Evolutionary conservation across 768 basidiomycete species (phyloP), one percentile per base, ranked within the genome.

Genomic region (Pisolithus tinctorius): DNA sequence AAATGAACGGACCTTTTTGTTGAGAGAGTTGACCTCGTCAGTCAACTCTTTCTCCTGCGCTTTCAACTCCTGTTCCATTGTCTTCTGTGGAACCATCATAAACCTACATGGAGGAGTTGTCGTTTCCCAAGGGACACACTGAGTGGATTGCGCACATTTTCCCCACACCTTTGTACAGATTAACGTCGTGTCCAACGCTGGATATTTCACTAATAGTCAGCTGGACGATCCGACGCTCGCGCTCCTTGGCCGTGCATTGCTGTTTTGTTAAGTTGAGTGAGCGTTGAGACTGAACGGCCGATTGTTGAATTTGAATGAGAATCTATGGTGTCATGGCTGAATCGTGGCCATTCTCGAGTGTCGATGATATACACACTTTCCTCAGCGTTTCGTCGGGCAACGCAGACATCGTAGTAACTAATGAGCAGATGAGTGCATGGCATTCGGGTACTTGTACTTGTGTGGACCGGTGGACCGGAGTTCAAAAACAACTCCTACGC

Each of bases 91-190:
- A 5, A 89, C 82, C 73, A 84, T 80, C 79, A 97, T 80, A 68
- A 97, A 97, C 91, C 93, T 96, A 55, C 5, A 23, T 46, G 47
- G 10, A 47, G 30, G 2, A 58, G 42, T 43, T 49, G 26, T 41
- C 25, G 16, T 39, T 43, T 17, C 36, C 29, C 49, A 46, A 6
- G 23, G 46, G 39, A 34, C 26, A 45, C 20, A 58, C 50, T 55
- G 56, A 47, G 8, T 36, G 34, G 31, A 47, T 23, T 41, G 30
- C 44, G 9, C 11, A 94, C 94, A 95, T 95, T 71, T 97, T 97
- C 30, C 94, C 94, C 42, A 97, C 89, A 44, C 94, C 94, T 62
- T 88, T 93, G 72, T 94, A 97, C 60, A 96, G 71, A 61, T 86
- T 90, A 11, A 88, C 84, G 53, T 86, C 77, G 26, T 80, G 80